Evolutionary conservation across 441 rosid genomes (phyloP), one percentile per base, ranked within the genome.

Genomic region (Eruca vesicaria): DNA sequence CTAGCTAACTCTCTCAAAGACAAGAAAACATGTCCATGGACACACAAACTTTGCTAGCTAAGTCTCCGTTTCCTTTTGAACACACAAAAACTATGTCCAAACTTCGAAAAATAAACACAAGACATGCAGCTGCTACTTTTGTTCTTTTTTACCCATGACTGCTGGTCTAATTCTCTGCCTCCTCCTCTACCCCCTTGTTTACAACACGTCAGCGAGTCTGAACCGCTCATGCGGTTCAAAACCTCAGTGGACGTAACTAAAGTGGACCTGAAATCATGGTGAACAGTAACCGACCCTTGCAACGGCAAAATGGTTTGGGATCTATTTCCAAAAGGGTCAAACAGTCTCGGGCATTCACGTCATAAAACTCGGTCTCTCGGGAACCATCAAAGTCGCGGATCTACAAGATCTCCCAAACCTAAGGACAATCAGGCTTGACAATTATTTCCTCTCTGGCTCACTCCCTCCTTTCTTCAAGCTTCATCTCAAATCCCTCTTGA

Each of bases 11-110:
- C 41, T 70, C 66, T 56, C 74, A 56, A 63, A 76, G 70, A 76
- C 48, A 63, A 69, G 38, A 5, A 69, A 76, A 69, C 29, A 5
- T n/a, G n/a, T n/a, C n/a, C n/a, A n/a, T n/a, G n/a, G n/a, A n/a
- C n/a, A n/a, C n/a, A n/a, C n/a, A 69, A 76, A 76, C 79, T 76
- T 69, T 69, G 58, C 55, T 7, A 69, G 50, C 31, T 63, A 62
- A 55, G 66, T 28, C 41, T 56, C 66, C 20, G 12, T 55, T 43
- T 31, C 65, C 48, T 69, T 55, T 48, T 7, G 38, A 61, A 41
- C 9, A 66, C 66, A 10, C 71, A 56, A 76, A 76, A 69, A 69
- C 71, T 43, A 76, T 69, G 79, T 76, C 71, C 79, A 76, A 55
- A 56, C 15, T 63, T 56, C 21, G 63, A 52, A 69, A 52, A 65